Base-by-base conservation (phyloP, 2,329 filamentous ascomycete genomes). In the Alternaria tenuissima region DNA sequence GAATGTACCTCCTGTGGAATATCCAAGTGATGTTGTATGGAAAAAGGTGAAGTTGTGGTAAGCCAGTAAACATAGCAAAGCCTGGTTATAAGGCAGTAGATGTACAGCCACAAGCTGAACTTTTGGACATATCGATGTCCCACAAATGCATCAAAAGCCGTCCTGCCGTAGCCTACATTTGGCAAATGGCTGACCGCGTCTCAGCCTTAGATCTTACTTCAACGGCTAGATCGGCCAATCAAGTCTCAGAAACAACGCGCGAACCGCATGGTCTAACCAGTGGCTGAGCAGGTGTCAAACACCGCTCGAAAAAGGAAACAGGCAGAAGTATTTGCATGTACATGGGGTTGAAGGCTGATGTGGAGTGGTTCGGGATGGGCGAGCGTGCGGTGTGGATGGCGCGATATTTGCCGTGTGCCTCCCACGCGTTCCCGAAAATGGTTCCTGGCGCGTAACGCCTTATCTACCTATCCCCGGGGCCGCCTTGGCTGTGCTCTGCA, bases 111-210 rank as follows among this genome's bases (percentile, higher is more conserved):
- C 58, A 9, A 41, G 28, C 46, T 54, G 41, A 59, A 18, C 24
- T 16, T 34, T 20, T 34, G 42, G 46, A 49, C 47, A 51, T 44
- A 56, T 60, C 42, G 44, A 57, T 18, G 51, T 56, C 34, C 44
- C 59, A 58, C 62, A 56, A 51, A 43, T 38, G 38, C 24, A 42
- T 20, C 51, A 26, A 43, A 44, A 52, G 47, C 60, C 57, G 63
- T 56, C 49, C 55, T 62, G 43, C 51, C 46, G 61, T 26, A 38
- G 53, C 46, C 66, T 59, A 41, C 39, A 68, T 65, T 55, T 48
- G 65, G 68, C 38, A 55, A 69, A 70, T 66, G 66, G 65, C 52
- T 61, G 49, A 63, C 43, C 47, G 61, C 57, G 61, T 60, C 63
- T 69, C 64, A 71, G 67, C 67, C 64, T 65, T 68, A 55, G 55